These are phyloP conservation scores for Yarrowia sp. DNA, from an alignment of 805 yeast genomes.

Conservation along the genomic window DNA sequence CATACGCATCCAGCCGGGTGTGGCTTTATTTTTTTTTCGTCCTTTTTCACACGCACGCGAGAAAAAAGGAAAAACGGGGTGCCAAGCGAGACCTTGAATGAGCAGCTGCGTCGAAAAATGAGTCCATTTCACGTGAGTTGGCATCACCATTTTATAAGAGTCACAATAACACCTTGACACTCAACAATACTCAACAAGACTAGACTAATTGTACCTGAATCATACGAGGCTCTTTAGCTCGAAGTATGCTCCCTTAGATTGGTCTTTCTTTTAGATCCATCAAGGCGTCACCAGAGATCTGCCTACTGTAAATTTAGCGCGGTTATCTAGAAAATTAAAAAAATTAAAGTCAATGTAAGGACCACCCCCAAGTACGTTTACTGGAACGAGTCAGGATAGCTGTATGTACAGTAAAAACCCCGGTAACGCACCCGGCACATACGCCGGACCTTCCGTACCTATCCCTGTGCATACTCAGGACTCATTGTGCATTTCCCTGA, in stretches of 20 bases:
- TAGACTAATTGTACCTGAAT: background rate
- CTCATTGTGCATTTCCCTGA: too few species aligned
- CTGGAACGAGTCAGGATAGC: too few species aligned
- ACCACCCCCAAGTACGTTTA: too few species aligned
- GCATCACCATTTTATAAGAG: background rate
- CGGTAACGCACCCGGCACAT: background rate
- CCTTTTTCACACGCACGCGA: background rate
- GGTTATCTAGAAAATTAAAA: too few species aligned
- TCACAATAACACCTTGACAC: too few species aligned
- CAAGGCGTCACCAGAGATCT: background rate
- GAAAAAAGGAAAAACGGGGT: background rate
- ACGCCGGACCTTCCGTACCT: background rate
- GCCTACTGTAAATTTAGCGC: background rate
- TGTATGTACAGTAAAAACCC: too few species aligned
- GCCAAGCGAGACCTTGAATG: background rate
- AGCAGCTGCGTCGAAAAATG: background rate
- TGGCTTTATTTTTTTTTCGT: background rate
- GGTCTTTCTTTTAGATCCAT: background rate
- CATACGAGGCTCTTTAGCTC: background rate
- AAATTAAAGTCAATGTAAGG: too few species aligned
- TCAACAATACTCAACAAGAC: too few species aligned
- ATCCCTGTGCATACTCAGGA: background rate
- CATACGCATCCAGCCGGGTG: background rate
- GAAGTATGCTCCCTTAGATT: background rate
- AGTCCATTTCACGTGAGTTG: conserved; percentile 1